Evolutionary conservation across 129 eudicot genomes (phyloP).

Genomic region (Flaveria ramosissima): DNA sequence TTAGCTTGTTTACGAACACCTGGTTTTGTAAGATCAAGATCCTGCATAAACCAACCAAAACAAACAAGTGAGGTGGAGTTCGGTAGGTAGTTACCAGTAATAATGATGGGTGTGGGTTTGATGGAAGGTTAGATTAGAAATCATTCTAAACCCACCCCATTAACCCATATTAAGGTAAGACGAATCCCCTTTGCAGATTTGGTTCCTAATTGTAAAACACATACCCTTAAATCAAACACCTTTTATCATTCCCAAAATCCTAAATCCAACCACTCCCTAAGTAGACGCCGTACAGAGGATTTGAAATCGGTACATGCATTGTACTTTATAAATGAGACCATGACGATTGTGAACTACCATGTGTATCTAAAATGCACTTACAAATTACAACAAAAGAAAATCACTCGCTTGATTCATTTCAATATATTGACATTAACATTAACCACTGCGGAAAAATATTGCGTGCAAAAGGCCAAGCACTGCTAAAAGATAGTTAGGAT

Average conservation of each 20-base stretch:
- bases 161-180: neutral
- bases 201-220: neutral
- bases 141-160: neutral
- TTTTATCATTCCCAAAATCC: neutral
- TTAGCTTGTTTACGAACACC: slow-evolving; percentile 55
- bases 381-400: neutral
- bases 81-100: neutral
- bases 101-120: neutral
- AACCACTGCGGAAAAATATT: neutral
- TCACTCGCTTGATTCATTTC: neutral
- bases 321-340: neutral
- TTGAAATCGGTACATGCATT: neutral
- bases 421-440: neutral
- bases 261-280: neutral
- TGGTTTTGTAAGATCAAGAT: slow-evolving; percentile 80
- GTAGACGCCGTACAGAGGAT: neutral
- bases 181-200: neutral
- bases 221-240: neutral
- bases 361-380: neutral
- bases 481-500: neutral
- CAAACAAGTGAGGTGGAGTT: neutral
- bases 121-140: neutral
- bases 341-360: neutral
- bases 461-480: neutral
- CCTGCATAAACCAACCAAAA: slow-evolving; percentile 46